These are phyloP conservation scores for Picocystis sp. DNA, from an alignment of 163 green algal genomes.

Conservation along the genomic window DNA sequence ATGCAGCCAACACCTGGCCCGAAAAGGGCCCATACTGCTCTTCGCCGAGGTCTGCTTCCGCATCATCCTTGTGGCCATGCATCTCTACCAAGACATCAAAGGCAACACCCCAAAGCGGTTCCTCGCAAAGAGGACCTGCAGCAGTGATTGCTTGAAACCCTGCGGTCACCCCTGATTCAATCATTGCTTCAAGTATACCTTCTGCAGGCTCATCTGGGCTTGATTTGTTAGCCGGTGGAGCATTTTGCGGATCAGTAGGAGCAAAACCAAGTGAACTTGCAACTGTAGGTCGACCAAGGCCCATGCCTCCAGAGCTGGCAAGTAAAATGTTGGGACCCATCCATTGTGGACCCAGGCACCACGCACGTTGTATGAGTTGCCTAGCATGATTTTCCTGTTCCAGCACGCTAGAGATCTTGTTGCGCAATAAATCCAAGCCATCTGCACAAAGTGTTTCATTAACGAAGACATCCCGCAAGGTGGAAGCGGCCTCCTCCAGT, in stretches of 20 bases:
- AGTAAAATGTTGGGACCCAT: slow-evolving; percentile 67
- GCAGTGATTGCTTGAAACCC: slow-evolving; percentile 76
- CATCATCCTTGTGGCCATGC: slow-evolving; percentile 1
- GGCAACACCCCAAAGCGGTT: slow-evolving; percentile 78
- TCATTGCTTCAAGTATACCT: not conserved
- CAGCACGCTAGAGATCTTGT: not conserved
- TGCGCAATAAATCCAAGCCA: not conserved
- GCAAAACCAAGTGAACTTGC: not conserved
- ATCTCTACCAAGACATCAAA: slow-evolving; percentile 66
- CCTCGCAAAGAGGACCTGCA: slow-evolving; percentile 82
- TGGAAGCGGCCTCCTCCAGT: slow-evolving; percentile 37
- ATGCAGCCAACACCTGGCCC: slow-evolving; percentile 45
- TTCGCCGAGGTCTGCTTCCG: slow-evolving; percentile 20
- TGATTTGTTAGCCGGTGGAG: not conserved
- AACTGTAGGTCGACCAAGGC: not conserved
- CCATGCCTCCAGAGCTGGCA: not conserved
- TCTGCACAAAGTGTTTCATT: not conserved
- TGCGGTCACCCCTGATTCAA: slow-evolving; percentile 27
- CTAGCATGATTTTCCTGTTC: slow-evolving; percentile 1
- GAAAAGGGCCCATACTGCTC: slow-evolving; percentile 71
- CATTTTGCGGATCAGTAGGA: not conserved
- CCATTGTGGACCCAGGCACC: slow-evolving; percentile 57
- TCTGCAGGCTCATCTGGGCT: not conserved
- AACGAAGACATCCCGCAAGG: slow-evolving; percentile 22
- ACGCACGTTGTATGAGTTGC: slow-evolving; percentile 35